A percentile compares a stretch with the other conserved stretches of the same genome.
Evolutionary conservation across 1,284 basidiomycete species (phyloP).

Genomic region (Leccinum discolor): DNA sequence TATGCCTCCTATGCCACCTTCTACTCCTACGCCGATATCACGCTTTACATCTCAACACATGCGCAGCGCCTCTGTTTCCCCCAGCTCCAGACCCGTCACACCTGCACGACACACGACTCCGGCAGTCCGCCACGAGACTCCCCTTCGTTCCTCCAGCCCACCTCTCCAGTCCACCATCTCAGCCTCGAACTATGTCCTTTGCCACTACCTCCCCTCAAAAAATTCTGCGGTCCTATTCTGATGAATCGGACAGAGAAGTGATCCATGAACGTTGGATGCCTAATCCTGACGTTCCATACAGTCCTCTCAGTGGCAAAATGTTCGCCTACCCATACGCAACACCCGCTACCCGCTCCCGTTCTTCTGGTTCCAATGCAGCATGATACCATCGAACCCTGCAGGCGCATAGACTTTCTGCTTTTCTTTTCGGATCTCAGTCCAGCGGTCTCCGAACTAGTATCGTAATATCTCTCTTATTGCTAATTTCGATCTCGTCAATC

Average conservation of each 20-base stretch:
- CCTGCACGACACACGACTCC: conserved; percentile 38
- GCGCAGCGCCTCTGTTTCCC: conserved; percentile 42
- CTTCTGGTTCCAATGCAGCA: conserved; percentile 35
- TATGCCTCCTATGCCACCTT: conserved; percentile 30
- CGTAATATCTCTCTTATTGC: conserved; percentile 36
- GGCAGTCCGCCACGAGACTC: conserved; percentile 37
- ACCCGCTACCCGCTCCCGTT: conserved; percentile 31
- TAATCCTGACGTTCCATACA: conserved; percentile 34
- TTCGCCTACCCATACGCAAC: conserved; percentile 32
- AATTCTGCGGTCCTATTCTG: conserved; percentile 50
- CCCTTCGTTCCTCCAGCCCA: conserved; percentile 35
- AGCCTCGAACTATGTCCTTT: conserved; percentile 44
- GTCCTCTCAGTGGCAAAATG: conserved; percentile 29
- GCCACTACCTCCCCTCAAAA: conserved; percentile 42
- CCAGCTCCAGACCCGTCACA: conserved; percentile 50
- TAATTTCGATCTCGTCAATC: conserved; percentile 30
- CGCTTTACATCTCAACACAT: conserved; percentile 50
- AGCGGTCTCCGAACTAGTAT: conserved; percentile 30
- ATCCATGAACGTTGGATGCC: conserved; percentile 57
- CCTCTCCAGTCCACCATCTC: conserved; percentile 44
- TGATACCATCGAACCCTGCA: conserved; percentile 20
- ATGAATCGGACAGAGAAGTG: conserved; percentile 46
- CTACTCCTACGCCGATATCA: conserved; percentile 41
- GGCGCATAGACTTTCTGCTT: conserved; percentile 23
- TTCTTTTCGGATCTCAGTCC: conserved; percentile 22